Evolutionary conservation across 306 rosid species (phyloP), one percentile per base, ranked within the genome.

Genomic region (Cicer judaicum): DNA sequence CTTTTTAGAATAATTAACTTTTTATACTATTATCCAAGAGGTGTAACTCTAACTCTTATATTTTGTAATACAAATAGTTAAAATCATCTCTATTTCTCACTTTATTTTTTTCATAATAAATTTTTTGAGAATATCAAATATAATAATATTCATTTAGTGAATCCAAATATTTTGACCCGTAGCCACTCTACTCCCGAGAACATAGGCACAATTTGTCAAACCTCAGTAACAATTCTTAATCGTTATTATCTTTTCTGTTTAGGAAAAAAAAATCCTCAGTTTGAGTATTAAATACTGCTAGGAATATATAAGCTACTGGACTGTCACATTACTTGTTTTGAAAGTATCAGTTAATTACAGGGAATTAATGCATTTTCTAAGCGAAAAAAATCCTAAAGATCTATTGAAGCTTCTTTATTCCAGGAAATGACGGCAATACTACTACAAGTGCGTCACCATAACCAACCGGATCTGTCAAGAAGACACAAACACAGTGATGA

Each of bases 371-470:
- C 7, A 72, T 36, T 13, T 72, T 9, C 52, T 1, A 6, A 46
- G 21, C 0, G 41, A 9, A 40, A 24, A 10, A 47, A 56, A 48
- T 11, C 29, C 14, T 36, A 55, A 70, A 50, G 7, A 43, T 78
- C 84, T 88, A 90, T 42, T 90, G 90, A 82, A 93, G 96, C 89
- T 85, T 89, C 84, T 89, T 87, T 72, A 91, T 91, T 79, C 98
- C 97, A 0, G 97, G 97, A 79, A 93, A 93, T 39, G 96, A 88
- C 0, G 97, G 98, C 66, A 93, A 92, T 73, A 93, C 34, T 10
- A 93, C 92, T 7, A 93, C 59, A n/a, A 93, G 89, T 70, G 92
- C 81, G 56, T 93, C 98, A 10, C 90, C 96, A 61, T 93, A 93
- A 83, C 98, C 97, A 72, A 94, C 90, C 21, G 96, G 88, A 11